Evolutionary conservation across 495 filamentous ascomycete genomes (phyloP), one percentile per base, ranked within the genome.

Genomic region (Cercophora scortea): DNA sequence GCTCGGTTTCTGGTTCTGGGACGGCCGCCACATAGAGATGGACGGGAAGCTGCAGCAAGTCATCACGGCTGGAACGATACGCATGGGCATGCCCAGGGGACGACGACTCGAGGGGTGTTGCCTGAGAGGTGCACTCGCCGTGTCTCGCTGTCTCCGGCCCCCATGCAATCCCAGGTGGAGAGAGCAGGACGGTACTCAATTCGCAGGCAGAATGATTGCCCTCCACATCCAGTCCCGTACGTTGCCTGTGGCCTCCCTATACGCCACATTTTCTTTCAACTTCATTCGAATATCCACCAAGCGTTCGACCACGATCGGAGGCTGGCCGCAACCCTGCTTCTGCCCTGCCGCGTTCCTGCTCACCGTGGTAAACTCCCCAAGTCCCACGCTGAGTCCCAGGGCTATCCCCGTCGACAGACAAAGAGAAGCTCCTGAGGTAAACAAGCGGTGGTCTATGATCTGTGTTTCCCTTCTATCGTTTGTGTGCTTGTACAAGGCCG

Each of bases 211-310:
- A 58, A 40, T 59, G 62, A 63, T 59, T 57, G 52, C 45, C 48
- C 25, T 51, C 47, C 40, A 51, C 47, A 49, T 32, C 25, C 54
- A 15, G 42, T 50, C 48, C 47, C 25, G 44, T 18, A 10, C 18
- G 35, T 59, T 47, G 45, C 39, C 56, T 61, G 61, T 54, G 42
- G 62, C 56, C 53, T 52, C 47, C 62, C 62, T 55, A 17, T 50
- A 47, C 54, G 62, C 62, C 62, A 64, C 62, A 62, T 64, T 60
- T 60, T 64, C 59, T 62, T 62, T 60, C 52, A 53, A 62, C 59
- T 38, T 60, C 59, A 51, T 52, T 50, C 39, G 51, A 61, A 39
- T 49, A 32, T 32, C 42, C 33, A 15, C 32, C 36, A 16, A 35
- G 41, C 25, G 34, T 32, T 46, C 32, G 50, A 41, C 47, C 11